phyloP scores from a whole-genome alignment of 768 basidiomycete genomes.

The Mycena filopes region DNA sequence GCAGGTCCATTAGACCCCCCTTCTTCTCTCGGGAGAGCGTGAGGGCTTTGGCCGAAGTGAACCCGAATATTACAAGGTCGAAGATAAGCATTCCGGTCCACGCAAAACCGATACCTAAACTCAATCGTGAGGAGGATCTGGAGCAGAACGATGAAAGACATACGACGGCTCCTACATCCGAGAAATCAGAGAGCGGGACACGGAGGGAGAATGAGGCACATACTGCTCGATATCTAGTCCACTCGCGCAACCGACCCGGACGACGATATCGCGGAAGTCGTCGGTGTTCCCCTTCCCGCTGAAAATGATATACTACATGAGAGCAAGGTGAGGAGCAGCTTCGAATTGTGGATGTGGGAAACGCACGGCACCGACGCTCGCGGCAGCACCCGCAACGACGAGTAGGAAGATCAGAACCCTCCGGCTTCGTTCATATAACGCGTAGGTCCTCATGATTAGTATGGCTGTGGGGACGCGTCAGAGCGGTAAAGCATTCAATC shows the following conservation, averaged over 20 bases:
- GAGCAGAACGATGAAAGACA: constrained; percentile 8
- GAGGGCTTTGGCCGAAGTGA: constrained; percentile 53
- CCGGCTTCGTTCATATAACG: constrained; percentile 49
- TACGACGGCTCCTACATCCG: constrained; percentile 39
- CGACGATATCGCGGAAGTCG: background rate
- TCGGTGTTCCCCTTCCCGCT: background rate
- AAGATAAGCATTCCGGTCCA: constrained; percentile 53
- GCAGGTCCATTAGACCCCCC: constrained; percentile 41
- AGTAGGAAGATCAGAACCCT: constrained; percentile 42
- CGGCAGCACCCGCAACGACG: constrained; percentile 32
- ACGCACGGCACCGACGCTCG: constrained; percentile 47
- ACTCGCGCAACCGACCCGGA: constrained; percentile 5
- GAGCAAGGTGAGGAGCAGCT: background rate
- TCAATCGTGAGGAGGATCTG: background rate
- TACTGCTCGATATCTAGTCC: background rate
- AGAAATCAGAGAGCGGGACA: background rate
- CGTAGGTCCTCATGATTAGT: constrained; percentile 55
- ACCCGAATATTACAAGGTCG: constrained; percentile 49
- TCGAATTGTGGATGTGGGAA: background rate
- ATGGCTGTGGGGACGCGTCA: constrained; percentile 38
- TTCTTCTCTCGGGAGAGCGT: constrained; percentile 35
- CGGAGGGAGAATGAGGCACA: background rate
- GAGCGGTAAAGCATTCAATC: background rate
- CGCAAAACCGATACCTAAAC: constrained; percentile 43
- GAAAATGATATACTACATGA: background rate